Evolutionary conservation across 768 basidiomycete genomes (phyloP).

Genomic region (Amanita subjunquillea): DNA sequence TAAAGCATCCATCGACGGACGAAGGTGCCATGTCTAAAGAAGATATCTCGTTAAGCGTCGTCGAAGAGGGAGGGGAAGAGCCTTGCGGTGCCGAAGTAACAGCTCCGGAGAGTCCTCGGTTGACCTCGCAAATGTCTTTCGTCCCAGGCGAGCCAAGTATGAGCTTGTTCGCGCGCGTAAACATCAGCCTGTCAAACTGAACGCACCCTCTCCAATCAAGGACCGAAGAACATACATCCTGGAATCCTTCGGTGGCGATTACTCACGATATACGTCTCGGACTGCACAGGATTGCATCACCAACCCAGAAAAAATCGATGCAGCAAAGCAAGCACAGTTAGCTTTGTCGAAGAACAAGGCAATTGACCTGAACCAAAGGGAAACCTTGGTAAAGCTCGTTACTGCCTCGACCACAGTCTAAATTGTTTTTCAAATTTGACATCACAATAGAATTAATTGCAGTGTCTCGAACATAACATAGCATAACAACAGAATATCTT

Average conservation of each 20-base stretch:
- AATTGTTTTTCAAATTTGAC: not conserved
- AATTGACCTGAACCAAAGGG: conserved; percentile 3
- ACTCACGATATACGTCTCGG: conserved; percentile 31
- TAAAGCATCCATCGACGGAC: not conserved
- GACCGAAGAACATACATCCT: conserved; percentile 14
- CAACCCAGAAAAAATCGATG: conserved; percentile 22
- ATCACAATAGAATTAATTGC: not conserved
- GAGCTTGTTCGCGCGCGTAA: conserved; percentile 10
- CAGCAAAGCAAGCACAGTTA: conserved; percentile 27
- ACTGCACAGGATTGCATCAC: conserved; percentile 16
- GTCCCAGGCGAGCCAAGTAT: not conserved
- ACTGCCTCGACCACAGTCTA: not conserved
- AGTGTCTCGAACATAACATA: not conserved
- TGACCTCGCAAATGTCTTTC: conserved; percentile 16
- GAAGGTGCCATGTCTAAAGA: not conserved
- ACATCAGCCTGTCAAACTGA: not conserved
- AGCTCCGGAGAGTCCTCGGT: conserved; percentile 13
- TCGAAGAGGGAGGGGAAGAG: conserved; percentile 14
- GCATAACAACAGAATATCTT: not conserved
- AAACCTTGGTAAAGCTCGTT: conserved; percentile 1
- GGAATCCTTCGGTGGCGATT: conserved; percentile 38
- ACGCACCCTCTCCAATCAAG: not conserved
- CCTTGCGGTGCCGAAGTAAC: conserved; percentile 14
- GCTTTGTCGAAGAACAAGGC: conserved; percentile 20
- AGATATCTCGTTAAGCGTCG: conserved; percentile 9